Base-by-base conservation (phyloP, 2,329 filamentous ascomycete species). In the Elsinoe necatrix region DNA sequence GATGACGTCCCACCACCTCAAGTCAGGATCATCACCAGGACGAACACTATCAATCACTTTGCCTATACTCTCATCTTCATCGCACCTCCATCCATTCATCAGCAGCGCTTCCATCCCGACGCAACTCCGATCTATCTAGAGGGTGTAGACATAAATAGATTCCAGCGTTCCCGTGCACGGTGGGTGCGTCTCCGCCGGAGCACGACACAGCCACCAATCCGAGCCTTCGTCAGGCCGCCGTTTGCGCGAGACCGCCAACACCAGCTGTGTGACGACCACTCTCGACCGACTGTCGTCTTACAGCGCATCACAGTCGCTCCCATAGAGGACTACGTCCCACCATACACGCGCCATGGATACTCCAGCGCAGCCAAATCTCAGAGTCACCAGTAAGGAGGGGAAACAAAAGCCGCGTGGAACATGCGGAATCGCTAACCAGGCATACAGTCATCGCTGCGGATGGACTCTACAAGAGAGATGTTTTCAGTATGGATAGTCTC, bases 401-500 rank as follows among this genome's bases (percentile, higher is more conserved):
- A 50, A 4, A 52, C 16, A 8, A n/a, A n/a, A 45, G 34, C n/a
- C 9, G 21, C 31, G 14, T 34, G 16, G n/a, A n/a, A 55, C 20
- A 27, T 41, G 47, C 31, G 29, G 57, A 21, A 55, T 21, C 18
- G 29, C 54, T 57, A 48, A 57, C 35, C 23, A 27, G 8, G 18
- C 21, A 50, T 65, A 65, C 72, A 97, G 93, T 98, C 76, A 96
- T 98, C 77, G 93, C 93, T 65, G 93, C 93, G 65, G 93, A 98
- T 80, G 93, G 93, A 60, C 80, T 98, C 63, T 97, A 96, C 80
- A 98, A 97, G 79, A 85, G 93, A 75, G 93, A 98, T 88, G 91
- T 98, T 60, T 97, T 98, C 75, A 83, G 93, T 97, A 48, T 31
- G 54, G 86, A 67, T 89, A 25, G 12, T 83, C 25, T 29, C 3